A percentile compares a stretch with the other conserved stretches of the same genome.
Conservation (phyloP, 1,139 yeast species). For the Diutina mesorugosa region DNA sequence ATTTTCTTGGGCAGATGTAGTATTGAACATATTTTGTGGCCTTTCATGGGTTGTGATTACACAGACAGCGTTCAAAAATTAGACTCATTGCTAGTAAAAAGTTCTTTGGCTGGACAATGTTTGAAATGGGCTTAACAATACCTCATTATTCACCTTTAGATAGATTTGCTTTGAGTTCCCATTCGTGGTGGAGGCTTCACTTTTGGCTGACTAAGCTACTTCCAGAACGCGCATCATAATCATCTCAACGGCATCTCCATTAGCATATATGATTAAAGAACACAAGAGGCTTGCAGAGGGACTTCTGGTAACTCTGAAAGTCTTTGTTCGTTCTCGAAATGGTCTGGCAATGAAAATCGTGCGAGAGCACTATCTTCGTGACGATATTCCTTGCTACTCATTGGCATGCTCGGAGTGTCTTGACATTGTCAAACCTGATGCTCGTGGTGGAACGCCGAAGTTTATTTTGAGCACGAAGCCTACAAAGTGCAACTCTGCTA, state of each 20-base stretch:
- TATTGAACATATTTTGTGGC: too few relatives aligned
- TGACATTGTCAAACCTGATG: slow-evolving; percentile 39
- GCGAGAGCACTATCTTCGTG: slow-evolving; percentile 85
- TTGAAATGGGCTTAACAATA: too few relatives aligned
- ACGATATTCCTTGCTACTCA: slow-evolving; percentile 87
- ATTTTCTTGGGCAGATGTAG: too few relatives aligned
- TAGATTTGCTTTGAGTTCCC: too few relatives aligned
- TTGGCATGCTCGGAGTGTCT: slow-evolving; percentile 54
- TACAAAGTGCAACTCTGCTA: slow-evolving; percentile 18
- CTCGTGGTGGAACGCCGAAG: slow-evolving; percentile 37
- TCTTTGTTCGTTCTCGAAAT: slow-evolving; percentile 78
- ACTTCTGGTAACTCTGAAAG: slow-evolving; percentile 72
- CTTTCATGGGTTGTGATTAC: too few relatives aligned
- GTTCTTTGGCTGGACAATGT: too few relatives aligned
- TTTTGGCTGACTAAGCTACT: neutral
- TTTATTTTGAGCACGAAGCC: slow-evolving; percentile 42
- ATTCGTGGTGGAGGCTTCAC: too few relatives aligned
- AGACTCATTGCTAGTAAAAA: too few relatives aligned
- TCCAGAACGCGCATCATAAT: neutral
- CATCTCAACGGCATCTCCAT: neutral
- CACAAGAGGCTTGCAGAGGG: slow-evolving; percentile 42
- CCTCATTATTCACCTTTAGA: too few relatives aligned
- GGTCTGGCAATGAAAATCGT: slow-evolving; percentile 89
- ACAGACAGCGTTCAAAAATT: too few relatives aligned
- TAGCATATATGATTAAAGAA: slow-evolving; percentile 4